phyloP scores from a whole-genome alignment of 2,329 filamentous ascomycete species.

The Aspergillus felis region DNA sequence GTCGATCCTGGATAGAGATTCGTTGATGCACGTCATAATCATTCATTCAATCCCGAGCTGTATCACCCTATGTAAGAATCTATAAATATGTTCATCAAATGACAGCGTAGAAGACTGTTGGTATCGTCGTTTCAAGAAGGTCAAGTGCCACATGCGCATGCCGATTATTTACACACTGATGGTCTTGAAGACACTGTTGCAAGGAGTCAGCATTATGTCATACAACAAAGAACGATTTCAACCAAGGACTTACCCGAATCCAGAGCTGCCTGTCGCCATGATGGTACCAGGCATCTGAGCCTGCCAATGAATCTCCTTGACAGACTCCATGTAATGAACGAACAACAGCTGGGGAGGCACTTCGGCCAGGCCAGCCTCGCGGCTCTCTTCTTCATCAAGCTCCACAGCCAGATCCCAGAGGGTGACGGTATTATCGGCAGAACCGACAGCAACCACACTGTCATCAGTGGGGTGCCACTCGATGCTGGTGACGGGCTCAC shows the following conservation, averaged over 20 bases:
- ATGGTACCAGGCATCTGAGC: constrained; percentile 87
- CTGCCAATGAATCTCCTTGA: constrained; percentile 97
- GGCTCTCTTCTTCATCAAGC: constrained; percentile 93
- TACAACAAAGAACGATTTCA: neutral
- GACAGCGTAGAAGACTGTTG: neutral
- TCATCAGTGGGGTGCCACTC: constrained; percentile 98
- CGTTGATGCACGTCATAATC: neutral
- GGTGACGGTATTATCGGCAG: constrained; percentile 89
- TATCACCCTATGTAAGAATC: neutral
- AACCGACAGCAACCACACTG: constrained; percentile 87
- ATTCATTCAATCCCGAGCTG: neutral
- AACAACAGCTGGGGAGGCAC: constrained; percentile 94
- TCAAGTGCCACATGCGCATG: neutral
- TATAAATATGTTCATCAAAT: neutral
- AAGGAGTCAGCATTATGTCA: constrained; percentile 14
- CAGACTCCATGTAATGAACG: constrained; percentile 91
- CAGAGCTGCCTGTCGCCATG: constrained; percentile 82
- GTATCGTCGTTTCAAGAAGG: neutral
- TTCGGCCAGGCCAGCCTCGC: constrained; percentile 79
- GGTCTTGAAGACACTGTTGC: constrained; percentile 68
- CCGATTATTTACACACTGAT: constrained; percentile 64
- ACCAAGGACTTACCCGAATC: constrained; percentile 59
- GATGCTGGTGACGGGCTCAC: constrained; percentile 90
- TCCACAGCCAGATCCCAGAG: constrained; percentile 97
- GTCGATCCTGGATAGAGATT: neutral